Conservation (phyloP, 208 protist genomes). For the Balamuthia mandrillaris region DNA sequence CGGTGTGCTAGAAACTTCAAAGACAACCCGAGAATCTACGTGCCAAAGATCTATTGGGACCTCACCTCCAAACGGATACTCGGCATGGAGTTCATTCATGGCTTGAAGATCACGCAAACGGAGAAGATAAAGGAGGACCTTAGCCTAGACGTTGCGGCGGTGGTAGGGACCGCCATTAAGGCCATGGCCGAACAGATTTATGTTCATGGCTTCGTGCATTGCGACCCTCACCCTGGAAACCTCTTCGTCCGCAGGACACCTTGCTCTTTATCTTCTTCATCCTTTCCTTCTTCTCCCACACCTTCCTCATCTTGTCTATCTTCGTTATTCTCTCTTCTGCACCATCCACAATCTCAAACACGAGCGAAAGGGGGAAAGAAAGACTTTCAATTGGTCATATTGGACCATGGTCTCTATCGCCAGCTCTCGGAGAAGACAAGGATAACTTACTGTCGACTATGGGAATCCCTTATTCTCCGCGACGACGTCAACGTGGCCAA, state of each 20-base stretch:
- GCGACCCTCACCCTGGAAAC: conserved; percentile 80
- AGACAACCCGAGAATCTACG: conserved; percentile 64
- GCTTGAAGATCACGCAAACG: conserved; percentile 60
- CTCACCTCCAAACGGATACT: conserved; percentile 76
- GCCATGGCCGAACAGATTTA: conserved; percentile 88
- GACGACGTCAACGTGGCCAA: conserved; percentile 20
- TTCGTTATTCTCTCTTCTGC: background rate
- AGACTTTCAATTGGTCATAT: conserved; percentile 69
- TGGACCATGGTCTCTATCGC: conserved; percentile 92
- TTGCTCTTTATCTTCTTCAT: background rate
- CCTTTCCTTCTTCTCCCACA: background rate
- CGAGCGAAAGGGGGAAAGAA: background rate
- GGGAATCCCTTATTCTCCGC: conserved; percentile 12
- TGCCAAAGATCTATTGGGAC: conserved; percentile 18
- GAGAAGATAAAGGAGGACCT: conserved; percentile 29
- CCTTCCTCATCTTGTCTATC: background rate
- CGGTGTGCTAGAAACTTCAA: conserved; percentile 72
- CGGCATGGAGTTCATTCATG: conserved; percentile 89
- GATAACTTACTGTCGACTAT: conserved; percentile 22
- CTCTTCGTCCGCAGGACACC: conserved; percentile 75
- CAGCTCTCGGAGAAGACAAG: conserved; percentile 70
- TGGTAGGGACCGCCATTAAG: background rate
- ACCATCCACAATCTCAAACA: background rate
- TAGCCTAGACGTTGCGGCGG: background rate
- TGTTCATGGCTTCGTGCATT: conserved; percentile 85